phyloP scores from a whole-genome alignment of 345 rosid genomes.

The Alliaria petiolata region DNA sequence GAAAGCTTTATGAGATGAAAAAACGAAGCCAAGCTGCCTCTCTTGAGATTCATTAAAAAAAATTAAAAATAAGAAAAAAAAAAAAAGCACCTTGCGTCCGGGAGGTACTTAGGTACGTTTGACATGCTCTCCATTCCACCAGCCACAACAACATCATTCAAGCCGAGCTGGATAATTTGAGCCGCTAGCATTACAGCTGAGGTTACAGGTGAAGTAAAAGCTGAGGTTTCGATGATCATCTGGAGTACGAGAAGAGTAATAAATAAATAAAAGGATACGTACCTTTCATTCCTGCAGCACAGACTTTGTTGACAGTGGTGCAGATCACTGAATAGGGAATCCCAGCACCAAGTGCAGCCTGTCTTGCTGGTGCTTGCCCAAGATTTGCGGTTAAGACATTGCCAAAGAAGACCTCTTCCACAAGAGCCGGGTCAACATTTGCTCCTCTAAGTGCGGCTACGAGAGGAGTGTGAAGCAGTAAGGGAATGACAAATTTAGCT shows the following conservation, averaged over 20 bases:
- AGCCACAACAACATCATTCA: conserved; percentile 82
- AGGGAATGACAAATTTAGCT: neutral
- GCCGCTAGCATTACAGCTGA: conserved; percentile 87
- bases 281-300: conserved; percentile 97
- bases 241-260: neutral
- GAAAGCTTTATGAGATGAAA: neutral
- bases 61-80: too few relatives aligned
- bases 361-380: conserved; percentile 99
- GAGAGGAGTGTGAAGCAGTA: conserved; percentile 1
- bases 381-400: conserved; percentile 93
- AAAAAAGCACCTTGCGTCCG: conserved; percentile 68
- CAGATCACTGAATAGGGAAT: conserved; percentile 83
- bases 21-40: neutral
- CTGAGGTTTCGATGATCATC: neutral
- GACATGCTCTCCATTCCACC: conserved; percentile 99
- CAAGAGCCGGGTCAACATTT: conserved; percentile 73
- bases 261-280: neutral
- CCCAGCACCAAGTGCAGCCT: conserved; percentile 94
- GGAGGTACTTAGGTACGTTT: conserved; percentile 82
- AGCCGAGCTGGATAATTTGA: conserved; percentile 74
- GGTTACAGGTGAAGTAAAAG: neutral
- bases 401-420: conserved; percentile 92
- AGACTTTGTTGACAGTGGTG: conserved; percentile 94
- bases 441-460: conserved; percentile 85
- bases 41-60: too few relatives aligned